These are phyloP conservation scores for Anethum foeniculum DNA, from an alignment of 140 eudicot genomes.

Conservation along the genomic window DNA sequence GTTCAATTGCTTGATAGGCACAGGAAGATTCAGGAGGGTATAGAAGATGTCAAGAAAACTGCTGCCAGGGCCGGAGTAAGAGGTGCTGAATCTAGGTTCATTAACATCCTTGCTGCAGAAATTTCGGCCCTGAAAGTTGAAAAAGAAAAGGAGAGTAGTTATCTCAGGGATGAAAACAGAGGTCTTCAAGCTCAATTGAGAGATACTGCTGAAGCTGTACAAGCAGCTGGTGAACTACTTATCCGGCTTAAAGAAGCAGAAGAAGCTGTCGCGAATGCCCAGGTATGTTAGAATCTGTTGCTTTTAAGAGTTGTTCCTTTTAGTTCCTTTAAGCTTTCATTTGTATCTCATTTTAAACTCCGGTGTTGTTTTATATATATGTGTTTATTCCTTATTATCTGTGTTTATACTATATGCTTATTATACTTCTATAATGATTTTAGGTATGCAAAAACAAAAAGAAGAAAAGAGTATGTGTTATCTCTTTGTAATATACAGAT, in stretches of 20 bases:
- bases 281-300: slow-evolving; percentile 34
- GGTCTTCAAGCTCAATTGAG: slow-evolving; percentile 75
- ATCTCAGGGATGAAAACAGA: slow-evolving; percentile 67
- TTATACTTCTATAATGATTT: not conserved
- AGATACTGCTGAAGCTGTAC: slow-evolving; percentile 93
- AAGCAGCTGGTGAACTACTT: slow-evolving; percentile 92
- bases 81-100: slow-evolving; percentile 77
- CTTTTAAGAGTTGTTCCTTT: not conserved
- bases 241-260: slow-evolving; percentile 94
- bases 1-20: slow-evolving; percentile 63
- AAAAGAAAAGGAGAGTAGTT: slow-evolving; percentile 63
- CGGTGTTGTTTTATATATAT: not conserved
- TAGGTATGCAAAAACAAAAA: not conserved
- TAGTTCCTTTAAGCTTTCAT: not conserved
- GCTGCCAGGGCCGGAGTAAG: slow-evolving; percentile 83
- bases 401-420: not conserved
- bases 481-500: not conserved
- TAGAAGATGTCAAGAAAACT: slow-evolving; percentile 71
- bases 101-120: slow-evolving; percentile 74
- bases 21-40: slow-evolving; percentile 69
- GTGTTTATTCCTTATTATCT: not conserved
- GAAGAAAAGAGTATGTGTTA: not conserved
- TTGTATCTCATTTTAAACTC: not conserved
- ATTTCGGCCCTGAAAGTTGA: slow-evolving; percentile 62
- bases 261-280: slow-evolving; percentile 67